Evolutionary conservation across 805 yeast species (phyloP).

Genomic region (Yueomyces sinensis): DNA sequence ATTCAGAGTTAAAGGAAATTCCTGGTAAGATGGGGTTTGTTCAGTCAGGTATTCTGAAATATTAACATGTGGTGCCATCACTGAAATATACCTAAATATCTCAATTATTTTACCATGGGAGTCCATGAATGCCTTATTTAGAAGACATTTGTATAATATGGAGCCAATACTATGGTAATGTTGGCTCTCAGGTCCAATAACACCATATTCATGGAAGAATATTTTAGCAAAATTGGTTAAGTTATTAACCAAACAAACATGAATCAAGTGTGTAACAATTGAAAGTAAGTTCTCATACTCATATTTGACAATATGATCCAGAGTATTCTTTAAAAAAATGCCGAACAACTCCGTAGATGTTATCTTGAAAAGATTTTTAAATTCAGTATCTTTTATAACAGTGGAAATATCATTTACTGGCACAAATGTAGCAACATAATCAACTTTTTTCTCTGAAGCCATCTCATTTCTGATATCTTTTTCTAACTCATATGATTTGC

Average conservation of each 20-base stretch:
- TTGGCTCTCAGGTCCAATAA: constrained; percentile 27
- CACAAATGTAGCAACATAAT: constrained; percentile 38
- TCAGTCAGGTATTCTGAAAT: constrained; percentile 22
- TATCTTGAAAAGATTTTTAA: constrained; percentile 34
- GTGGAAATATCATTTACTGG: constrained; percentile 35
- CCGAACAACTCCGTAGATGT: constrained; percentile 41
- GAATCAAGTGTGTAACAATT: constrained; percentile 53
- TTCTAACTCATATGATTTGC: constrained; percentile 76
- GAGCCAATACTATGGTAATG: constrained; percentile 28
- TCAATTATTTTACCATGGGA: constrained; percentile 46
- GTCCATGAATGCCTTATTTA: constrained; percentile 27
- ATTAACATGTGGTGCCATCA: constrained; percentile 20
- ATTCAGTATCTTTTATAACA: constrained; percentile 26
- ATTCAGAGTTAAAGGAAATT: constrained; percentile 19
- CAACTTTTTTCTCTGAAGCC: constrained; percentile 27
- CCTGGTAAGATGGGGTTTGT: constrained; percentile 22
- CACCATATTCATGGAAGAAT: constrained; percentile 25
- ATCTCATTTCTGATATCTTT: constrained; percentile 40
- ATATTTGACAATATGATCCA: constrained; percentile 25
- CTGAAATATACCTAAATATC: constrained; percentile 28
- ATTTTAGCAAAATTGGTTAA: constrained; percentile 24
- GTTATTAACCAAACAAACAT: constrained; percentile 39
- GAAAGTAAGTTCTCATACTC: constrained; percentile 47
- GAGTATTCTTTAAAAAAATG: constrained; percentile 36
- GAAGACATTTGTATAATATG: constrained; percentile 29